Evolutionary conservation across 352 stramenopile species (phyloP).

Genomic region (Pythium brachiatum): DNA sequence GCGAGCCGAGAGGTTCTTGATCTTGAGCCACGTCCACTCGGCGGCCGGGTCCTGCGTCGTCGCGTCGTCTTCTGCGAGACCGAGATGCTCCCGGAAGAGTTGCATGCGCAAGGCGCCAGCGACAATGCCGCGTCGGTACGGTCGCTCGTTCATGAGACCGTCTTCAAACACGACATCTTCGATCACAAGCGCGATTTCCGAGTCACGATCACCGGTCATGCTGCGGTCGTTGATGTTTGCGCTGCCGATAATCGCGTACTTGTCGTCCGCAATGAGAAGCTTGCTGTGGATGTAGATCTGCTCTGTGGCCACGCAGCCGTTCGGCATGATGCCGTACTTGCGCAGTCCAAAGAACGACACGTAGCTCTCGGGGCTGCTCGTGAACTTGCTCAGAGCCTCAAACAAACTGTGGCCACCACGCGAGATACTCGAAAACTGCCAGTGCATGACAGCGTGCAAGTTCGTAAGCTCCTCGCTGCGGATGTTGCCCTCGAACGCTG

Average conservation of each 20-base stretch:
- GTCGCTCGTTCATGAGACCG: conserved; percentile 70
- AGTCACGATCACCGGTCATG: conserved; percentile 90
- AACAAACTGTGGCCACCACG: conserved; percentile 80
- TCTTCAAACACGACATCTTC: conserved; percentile 83
- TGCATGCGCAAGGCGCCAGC: conserved; percentile 71
- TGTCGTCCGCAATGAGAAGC: conserved; percentile 89
- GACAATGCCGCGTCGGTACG: conserved; percentile 57
- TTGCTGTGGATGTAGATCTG: conserved; percentile 94
- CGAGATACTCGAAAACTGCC: conserved; percentile 87
- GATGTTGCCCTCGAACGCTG: conserved; percentile 83
- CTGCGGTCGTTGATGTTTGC: conserved; percentile 96
- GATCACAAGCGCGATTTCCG: conserved; percentile 82
- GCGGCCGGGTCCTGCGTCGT: conserved; percentile 53
- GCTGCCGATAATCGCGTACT: conserved; percentile 88
- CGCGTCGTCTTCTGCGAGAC: conserved; percentile 55
- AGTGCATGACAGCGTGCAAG: conserved; percentile 87
- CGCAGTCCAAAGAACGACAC: conserved; percentile 83
- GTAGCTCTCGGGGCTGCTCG: conserved; percentile 65
- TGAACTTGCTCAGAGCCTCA: conserved; percentile 58
- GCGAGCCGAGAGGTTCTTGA: conserved; percentile 46
- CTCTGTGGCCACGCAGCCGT: conserved; percentile 75
- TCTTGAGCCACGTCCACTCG: conserved; percentile 63
- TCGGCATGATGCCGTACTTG: conserved; percentile 81
- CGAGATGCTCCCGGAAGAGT: conserved; percentile 81
- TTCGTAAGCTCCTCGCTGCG: conserved; percentile 81